These are phyloP conservation scores for Phyllosticta citrichinensis DNA, from an alignment of 2,329 filamentous ascomycete species.

Conservation along the genomic window DNA sequence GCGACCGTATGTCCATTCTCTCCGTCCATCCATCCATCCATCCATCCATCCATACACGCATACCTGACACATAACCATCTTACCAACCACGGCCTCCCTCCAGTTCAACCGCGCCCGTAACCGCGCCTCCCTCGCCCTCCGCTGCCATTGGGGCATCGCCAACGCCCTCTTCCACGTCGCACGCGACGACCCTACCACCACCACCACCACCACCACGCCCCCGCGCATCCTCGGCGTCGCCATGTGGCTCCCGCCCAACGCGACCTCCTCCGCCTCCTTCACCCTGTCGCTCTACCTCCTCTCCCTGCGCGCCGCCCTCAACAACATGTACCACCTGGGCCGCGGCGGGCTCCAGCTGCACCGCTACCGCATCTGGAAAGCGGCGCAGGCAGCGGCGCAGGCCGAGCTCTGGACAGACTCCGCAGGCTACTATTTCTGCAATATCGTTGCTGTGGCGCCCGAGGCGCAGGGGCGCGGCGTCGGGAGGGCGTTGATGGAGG, in stretches of 20 bases:
- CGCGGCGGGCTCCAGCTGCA: conserved; percentile 57
- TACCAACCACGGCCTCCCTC: not conserved
- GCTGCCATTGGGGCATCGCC: conserved; percentile 60
- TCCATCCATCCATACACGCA: not conserved
- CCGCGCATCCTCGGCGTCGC: conserved; percentile 55
- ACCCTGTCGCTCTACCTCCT: conserved; percentile 53
- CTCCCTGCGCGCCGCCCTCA: conserved; percentile 54
- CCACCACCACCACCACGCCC: conserved; percentile 29
- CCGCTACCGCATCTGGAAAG: conserved; percentile 67
- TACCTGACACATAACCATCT: not conserved
- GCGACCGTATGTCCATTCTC: conserved; percentile 41
- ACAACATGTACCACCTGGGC: conserved; percentile 55
- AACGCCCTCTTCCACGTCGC: conserved; percentile 62
- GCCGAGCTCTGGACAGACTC: conserved; percentile 53
- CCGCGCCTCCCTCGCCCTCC: conserved; percentile 51
- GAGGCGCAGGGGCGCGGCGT: conserved; percentile 57
- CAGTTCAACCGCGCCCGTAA: conserved; percentile 54
- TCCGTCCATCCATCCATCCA: no score
- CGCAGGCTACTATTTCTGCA: conserved; percentile 65
- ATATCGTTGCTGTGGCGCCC: conserved; percentile 60
- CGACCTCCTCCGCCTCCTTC: conserved; percentile 46
- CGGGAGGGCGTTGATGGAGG: conserved; percentile 53
- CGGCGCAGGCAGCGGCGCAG: conserved; percentile 52
- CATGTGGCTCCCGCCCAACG: conserved; percentile 58
- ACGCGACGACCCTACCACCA: no score